Evolutionary conservation across 2,329 filamentous ascomycete species (phyloP), one percentile per base, ranked within the genome.

Genomic region (Claviceps arundinis): DNA sequence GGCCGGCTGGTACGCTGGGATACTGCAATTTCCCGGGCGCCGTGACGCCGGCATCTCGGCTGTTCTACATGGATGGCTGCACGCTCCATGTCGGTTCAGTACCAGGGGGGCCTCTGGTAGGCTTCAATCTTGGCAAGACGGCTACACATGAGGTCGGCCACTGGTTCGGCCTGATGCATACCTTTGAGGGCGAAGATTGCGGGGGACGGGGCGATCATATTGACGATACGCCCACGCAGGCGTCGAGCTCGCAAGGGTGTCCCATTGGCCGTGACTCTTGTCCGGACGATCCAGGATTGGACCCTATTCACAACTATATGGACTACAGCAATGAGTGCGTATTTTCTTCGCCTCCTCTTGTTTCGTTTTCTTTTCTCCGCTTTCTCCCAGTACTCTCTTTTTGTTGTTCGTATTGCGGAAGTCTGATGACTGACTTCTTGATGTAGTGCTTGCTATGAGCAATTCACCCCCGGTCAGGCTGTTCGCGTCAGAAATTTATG

Each of bases 301-400:
- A 70, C 50, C 65, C 67, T 41, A 66, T 70, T 51, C 60, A 64
- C 54, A 69, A 70, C 59, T 69, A 65, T 53, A 70, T 70, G 67
- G 66, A 68, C 56, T 68, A 68, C 56, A 70, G 66, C n/a, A 61
- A 67, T 50, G 72, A 76, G 68, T 70, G 58, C 61, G 68, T 37
- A 14, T 30, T 17, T 46, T 24, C 13, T 30, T 46, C 9, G 24
- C 19, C 26, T 17, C 22, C 16, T 46, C 19, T 30, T 40, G 1
- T 40, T 40, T 40, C n/a, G 14, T n/a, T 14, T 40, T 5, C 1
- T 1, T n/a, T n/a, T n/a, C 4, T 8, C 9, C 26, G 26, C 9
- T 9, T 9, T 9, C 26, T 30, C 26, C 26, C 8, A 30, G 26
- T 30, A 9, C 26, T 30, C 26, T 30, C 8, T n/a, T n/a, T 40